A percentile compares a stretch with the other conserved stretches of the same genome.
These are phyloP conservation scores for Excoecaria cochinchinensis DNA, from an alignment of 345 rosid species.

Conservation along the genomic window DNA sequence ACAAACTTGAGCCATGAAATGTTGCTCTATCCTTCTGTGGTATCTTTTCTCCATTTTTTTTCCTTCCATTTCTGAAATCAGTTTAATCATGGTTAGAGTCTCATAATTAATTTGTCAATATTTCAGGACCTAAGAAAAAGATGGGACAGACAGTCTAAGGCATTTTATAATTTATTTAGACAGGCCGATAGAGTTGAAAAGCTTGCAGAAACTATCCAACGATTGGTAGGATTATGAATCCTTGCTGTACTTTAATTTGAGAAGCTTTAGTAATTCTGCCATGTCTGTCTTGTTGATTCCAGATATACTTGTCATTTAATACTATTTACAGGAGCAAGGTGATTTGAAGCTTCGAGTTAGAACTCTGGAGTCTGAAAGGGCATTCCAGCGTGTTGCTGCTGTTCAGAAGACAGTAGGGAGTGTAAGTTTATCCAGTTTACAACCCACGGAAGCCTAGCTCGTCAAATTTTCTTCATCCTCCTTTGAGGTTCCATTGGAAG, in stretches of 20 bases:
- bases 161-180: conserved; percentile 88
- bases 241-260: background rate
- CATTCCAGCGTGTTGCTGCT: conserved; percentile 91
- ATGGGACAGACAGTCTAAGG: conserved; percentile 94
- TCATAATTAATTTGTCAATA: conserved; percentile 13
- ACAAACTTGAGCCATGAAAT: conserved; percentile 28
- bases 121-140: conserved; percentile 84
- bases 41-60: background rate
- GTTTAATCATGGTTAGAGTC: background rate
- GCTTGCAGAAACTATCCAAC: conserved; percentile 79
- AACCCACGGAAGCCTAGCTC: background rate
- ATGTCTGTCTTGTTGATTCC: background rate
- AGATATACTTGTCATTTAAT: background rate
- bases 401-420: conserved; percentile 93
- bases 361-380: conserved; percentile 87
- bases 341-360: conserved; percentile 96
- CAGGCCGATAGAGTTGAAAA: conserved; percentile 95
- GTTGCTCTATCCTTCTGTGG: conserved; percentile 3
- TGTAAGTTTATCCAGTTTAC: conserved; percentile 46
- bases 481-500: background rate
- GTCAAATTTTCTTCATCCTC: background rate
- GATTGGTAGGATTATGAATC: conserved; percentile 53
- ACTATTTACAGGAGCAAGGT: conserved; percentile 81
- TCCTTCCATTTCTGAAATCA: background rate
- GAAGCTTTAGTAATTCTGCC: background rate